Evolutionary conservation across 768 basidiomycete species (phyloP).

Genomic region (Filobasidium floriforme): DNA sequence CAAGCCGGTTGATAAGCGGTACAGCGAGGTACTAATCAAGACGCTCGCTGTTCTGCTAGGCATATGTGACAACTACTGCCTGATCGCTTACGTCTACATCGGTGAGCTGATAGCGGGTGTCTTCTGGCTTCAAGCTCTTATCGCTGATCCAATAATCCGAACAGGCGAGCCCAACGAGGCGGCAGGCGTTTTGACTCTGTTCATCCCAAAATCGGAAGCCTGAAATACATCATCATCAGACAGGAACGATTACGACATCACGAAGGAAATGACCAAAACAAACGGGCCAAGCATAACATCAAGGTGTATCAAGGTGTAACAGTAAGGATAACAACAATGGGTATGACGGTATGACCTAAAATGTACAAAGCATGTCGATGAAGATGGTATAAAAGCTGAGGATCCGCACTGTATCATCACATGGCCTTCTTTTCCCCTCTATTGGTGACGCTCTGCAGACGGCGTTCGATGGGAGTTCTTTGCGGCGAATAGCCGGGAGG

Average conservation of each 20-base stretch:
- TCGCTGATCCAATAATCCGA: not conserved
- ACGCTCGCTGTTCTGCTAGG: slow-evolving; percentile 22
- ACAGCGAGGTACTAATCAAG: no score
- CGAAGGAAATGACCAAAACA: not conserved
- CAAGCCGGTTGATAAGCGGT: no score
- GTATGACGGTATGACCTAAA: not conserved
- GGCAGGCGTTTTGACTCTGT: slow-evolving; percentile 44
- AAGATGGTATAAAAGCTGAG: no score
- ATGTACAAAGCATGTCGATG: not conserved
- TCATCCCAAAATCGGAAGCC: slow-evolving; percentile 33
- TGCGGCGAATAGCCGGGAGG: not conserved
- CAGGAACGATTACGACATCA: not conserved
- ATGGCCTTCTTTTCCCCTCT: not conserved
- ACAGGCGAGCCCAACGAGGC: slow-evolving; percentile 38
- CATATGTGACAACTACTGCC: slow-evolving; percentile 40
- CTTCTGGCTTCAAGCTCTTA: slow-evolving; percentile 11
- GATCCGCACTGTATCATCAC: not conserved
- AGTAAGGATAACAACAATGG: not conserved
- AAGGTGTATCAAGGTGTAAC: not conserved
- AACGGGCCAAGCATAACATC: not conserved
- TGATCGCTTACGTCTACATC: slow-evolving; percentile 45
- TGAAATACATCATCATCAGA: no score
- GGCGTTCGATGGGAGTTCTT: not conserved
- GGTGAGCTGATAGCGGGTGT: slow-evolving; percentile 16
- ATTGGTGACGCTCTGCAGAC: not conserved